Base-by-base conservation (phyloP, 225 moss, liverwort and hornwort genomes). In the Rhytidiadelphus loreus region DNA sequence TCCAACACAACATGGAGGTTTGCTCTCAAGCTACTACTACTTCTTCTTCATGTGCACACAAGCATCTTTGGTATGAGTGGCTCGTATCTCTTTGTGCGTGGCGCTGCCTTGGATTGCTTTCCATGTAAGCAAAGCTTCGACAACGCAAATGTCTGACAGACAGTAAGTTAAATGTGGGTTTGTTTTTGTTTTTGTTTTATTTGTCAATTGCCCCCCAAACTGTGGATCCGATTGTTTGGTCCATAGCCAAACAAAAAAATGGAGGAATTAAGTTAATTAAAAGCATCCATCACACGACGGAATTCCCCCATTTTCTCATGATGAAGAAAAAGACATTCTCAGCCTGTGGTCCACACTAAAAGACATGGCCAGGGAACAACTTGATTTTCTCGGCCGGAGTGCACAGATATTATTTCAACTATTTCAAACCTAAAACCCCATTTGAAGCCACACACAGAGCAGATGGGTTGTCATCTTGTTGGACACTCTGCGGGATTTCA, bases 331-430 rank as follows among this genome's bases (percentile, higher is more conserved):
- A 68, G 66, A 83, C 83, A 83, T 83, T 83, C 83, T 77, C 84
- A 60, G 44, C 53, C 12, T 73, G 80, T 50, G 75, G 87, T 81
- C 85, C 77, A 39, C 82, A 70, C 82, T 28, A 87, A 85, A 89
- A 85, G 91, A 89, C 87, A 89, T 48, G 25, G 48, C 21, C 22
- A 87, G 62, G 91, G 91, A 91, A 91, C 89, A 82, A 91, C 74
- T 80, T 72, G 65, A 79, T 9, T 71, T 66, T n/a, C n/a, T n/a
- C n/a, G n/a, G n/a, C n/a, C n/a, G n/a, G n/a, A n/a, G n/a, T n/a
- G n/a, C 65, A 29, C 9, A 30, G 44, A 63, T 73, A 89, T 89
- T 89, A 43, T 87, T 58, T 89, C 7, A 33, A 89, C 87, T 89
- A 43, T 87, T 58, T 89, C 7, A 33, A 37, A 15, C 44, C n/a